These are phyloP conservation scores for Centaurea solstitialis DNA, from an alignment of 129 eudicot genomes.

Conservation along the genomic window DNA sequence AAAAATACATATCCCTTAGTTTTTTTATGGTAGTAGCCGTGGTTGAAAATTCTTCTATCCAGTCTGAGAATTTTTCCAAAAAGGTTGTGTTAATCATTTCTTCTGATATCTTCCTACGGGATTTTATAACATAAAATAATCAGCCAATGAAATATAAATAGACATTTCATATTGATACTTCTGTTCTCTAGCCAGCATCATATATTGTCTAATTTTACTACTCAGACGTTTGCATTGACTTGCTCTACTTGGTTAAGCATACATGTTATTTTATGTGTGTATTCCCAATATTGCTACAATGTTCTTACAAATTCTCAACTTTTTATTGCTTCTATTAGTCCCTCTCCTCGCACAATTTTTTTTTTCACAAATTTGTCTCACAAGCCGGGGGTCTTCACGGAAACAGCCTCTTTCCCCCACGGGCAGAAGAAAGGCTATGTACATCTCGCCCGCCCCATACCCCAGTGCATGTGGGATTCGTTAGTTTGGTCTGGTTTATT, in stretches of 20 bases:
- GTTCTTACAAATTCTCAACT: background rate
- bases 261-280: background rate
- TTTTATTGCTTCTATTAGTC: background rate
- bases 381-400: background rate
- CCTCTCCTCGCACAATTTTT: background rate
- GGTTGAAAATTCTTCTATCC: constrained; percentile 5
- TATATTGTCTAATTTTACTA: background rate
- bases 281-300: background rate
- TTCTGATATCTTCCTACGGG: background rate
- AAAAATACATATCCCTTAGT: background rate
- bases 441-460: background rate
- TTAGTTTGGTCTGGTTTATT: constrained; percentile 4
- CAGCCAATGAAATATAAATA: constrained; percentile 10
- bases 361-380: background rate
- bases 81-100: background rate
- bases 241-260: background rate
- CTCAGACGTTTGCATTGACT: background rate
- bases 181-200: background rate
- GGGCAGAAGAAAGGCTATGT: background rate
- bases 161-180: constrained; percentile 6
- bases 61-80: background rate
- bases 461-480: background rate
- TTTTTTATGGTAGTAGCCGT: constrained; percentile 7
- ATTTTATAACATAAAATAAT: background rate
- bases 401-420: background rate